Evolutionary conservation across 2,329 filamentous ascomycete species (phyloP).

Genomic region (Pseudocercospora musae): DNA sequence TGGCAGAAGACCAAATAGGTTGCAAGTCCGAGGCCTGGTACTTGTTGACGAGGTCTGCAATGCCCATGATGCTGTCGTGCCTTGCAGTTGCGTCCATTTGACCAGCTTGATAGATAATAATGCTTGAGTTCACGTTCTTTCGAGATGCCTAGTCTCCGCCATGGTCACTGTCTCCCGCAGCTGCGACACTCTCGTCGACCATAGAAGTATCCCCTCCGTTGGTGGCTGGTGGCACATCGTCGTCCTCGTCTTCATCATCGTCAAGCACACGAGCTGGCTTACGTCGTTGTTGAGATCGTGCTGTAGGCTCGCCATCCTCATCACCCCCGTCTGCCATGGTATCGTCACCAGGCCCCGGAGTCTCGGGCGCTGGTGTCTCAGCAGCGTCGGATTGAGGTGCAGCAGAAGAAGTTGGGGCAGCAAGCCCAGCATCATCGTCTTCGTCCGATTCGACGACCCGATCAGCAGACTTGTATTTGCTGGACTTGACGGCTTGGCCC

Average conservation of each 20-base stretch:
- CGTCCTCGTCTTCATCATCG: constrained; percentile 37
- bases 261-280: constrained; percentile 34
- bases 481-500: constrained; percentile 37
- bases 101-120: neutral
- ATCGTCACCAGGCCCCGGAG: constrained; percentile 21
- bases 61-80: neutral
- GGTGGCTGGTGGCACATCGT: constrained; percentile 18
- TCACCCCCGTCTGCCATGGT: constrained; percentile 25
- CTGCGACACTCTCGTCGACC: constrained; percentile 11
- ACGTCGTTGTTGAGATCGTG: constrained; percentile 23
- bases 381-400: constrained; percentile 30
- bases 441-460: constrained; percentile 75
- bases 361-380: constrained; percentile 23
- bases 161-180: constrained; percentile 21
- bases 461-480: constrained; percentile 83
- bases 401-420: constrained; percentile 18
- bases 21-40: neutral
- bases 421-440: constrained; percentile 41
- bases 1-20: neutral
- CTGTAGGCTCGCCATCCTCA: constrained; percentile 29
- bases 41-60: neutral
- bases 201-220: constrained; percentile 6
- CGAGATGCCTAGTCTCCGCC: constrained; percentile 14
- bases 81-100: neutral
- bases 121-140: neutral